phyloP scores from a whole-genome alignment of 2,329 filamentous ascomycete genomes.

The Pseudocercospora crystallina region DNA sequence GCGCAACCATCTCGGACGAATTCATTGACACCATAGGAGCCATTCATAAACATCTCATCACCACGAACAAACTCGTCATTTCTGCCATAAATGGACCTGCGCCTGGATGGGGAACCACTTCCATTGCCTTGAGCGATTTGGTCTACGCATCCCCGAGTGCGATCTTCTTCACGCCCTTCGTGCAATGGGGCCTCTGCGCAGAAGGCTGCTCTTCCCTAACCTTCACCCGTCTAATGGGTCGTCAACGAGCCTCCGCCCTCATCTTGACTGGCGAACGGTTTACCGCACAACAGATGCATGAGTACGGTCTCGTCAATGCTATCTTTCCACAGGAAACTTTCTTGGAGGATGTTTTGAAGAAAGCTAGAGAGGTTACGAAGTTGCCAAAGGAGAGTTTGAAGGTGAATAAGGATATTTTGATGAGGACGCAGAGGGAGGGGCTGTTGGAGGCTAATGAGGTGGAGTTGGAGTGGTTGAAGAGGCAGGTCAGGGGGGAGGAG shows the following conservation, averaged over 20 bases:
- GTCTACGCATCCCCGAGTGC: constrained; percentile 24
- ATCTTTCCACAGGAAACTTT: constrained; percentile 20
- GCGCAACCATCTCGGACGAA: constrained; percentile 22
- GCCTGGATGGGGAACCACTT: constrained; percentile 15
- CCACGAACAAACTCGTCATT: constrained; percentile 22
- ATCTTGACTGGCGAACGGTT: constrained; percentile 23
- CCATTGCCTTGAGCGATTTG: constrained; percentile 24
- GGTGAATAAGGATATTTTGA: constrained; percentile 22
- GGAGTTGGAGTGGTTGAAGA: constrained; percentile 21
- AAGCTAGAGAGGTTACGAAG: constrained; percentile 21
- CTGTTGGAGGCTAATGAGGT: constrained; percentile 22
- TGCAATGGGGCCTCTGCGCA: constrained; percentile 27
- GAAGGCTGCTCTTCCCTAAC: constrained; percentile 24
- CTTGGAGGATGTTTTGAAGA: constrained; percentile 20
- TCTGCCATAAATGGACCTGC: constrained; percentile 26
- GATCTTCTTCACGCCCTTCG: constrained; percentile 28
- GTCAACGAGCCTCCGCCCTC: constrained; percentile 24
- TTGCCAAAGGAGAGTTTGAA: constrained; percentile 22
- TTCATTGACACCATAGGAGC: constrained; percentile 13
- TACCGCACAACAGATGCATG: constrained; percentile 20
- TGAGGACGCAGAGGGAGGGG: constrained; percentile 19
- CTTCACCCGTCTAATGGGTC: constrained; percentile 22
- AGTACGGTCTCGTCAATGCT: constrained; percentile 22
- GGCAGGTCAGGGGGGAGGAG: constrained; percentile 21
- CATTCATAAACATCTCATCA: constrained; percentile 24